Evolutionary conservation across 352 stramenopile genomes (phyloP).

Genomic region (Globisporangium takayamanum): DNA sequence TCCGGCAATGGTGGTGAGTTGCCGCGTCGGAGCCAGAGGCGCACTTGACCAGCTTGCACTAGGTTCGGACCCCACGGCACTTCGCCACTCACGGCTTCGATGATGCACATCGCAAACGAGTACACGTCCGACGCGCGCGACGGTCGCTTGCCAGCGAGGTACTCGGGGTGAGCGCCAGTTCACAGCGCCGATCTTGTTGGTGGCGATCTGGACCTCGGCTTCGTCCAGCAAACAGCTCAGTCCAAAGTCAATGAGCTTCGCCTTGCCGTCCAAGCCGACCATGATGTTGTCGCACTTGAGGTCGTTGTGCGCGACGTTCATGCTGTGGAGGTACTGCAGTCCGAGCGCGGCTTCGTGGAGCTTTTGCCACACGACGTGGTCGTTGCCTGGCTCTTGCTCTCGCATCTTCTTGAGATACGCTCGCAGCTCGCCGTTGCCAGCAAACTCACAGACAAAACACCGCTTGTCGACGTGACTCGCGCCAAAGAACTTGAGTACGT

Average conservation of each 20-base stretch:
- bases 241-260: constrained; percentile 1
- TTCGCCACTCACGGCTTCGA: background rate
- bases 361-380: background rate
- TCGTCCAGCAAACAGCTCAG: background rate
- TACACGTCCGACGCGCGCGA: constrained; percentile 1
- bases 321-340: background rate
- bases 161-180: constrained; percentile 2
- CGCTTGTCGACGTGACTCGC: constrained; percentile 3
- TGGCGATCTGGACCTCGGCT: constrained; percentile 1
- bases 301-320: constrained; percentile 11
- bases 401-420: background rate
- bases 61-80: background rate
- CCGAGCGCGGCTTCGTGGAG: background rate
- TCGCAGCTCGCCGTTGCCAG: background rate
- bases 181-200: background rate
- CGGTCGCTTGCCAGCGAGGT: background rate
- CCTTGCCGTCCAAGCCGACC: background rate
- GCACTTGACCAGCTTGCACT: background rate
- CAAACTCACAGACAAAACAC: background rate
- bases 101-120: constrained; percentile 2
- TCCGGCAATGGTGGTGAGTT: background rate
- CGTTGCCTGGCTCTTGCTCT: background rate
- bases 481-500: constrained; percentile 6
- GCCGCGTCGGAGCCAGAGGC: background rate
- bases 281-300: constrained; percentile 22